Evolutionary conservation across 2,329 filamentous ascomycete genomes (phyloP).

Genomic region (Metarhizium anisopliae): DNA sequence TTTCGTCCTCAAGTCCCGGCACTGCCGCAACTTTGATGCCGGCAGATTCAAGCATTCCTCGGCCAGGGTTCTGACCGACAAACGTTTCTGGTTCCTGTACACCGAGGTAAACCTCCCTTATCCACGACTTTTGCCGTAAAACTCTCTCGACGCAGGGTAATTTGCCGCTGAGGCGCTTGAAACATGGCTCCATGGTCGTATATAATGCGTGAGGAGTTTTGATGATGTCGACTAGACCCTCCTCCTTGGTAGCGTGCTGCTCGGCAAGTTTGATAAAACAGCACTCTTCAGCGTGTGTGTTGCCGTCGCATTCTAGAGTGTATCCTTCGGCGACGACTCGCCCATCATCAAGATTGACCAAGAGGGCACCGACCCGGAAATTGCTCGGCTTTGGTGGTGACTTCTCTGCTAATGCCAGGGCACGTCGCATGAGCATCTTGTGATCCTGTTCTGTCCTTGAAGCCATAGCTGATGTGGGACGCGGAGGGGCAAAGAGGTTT

Average conservation of each 20-base stretch:
- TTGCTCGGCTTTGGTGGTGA: constrained; percentile 85
- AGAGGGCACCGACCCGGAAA: constrained; percentile 88
- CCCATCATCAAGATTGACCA: constrained; percentile 45
- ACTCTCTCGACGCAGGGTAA: constrained; percentile 73
- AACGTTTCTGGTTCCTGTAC: constrained; percentile 87
- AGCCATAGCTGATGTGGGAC: constrained; percentile 8
- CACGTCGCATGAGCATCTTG: constrained; percentile 52
- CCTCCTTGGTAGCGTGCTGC: constrained; percentile 40
- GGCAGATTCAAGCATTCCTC: constrained; percentile 56
- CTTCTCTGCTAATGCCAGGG: constrained; percentile 65
- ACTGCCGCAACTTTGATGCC: constrained; percentile 70
- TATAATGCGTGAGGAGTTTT: constrained; percentile 49
- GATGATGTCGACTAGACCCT: constrained; percentile 37
- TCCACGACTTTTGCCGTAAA: constrained; percentile 48
- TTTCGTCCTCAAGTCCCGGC: constrained; percentile 68
- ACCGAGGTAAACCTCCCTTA: constrained; percentile 76
- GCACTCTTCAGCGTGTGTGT: constrained; percentile 94
- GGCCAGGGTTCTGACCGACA: constrained; percentile 72
- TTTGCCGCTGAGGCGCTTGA: constrained; percentile 64
- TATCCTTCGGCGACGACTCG: constrained; percentile 72
- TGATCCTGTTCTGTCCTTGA: constrained; percentile 29
- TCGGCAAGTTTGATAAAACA: constrained; percentile 67
- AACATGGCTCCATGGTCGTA: constrained; percentile 88
- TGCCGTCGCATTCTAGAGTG: constrained; percentile 81
- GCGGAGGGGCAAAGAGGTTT: not conserved